These are phyloP conservation scores for Trichoderma orchidacearum DNA, from an alignment of 495 filamentous ascomycete genomes.

Conservation along the genomic window DNA sequence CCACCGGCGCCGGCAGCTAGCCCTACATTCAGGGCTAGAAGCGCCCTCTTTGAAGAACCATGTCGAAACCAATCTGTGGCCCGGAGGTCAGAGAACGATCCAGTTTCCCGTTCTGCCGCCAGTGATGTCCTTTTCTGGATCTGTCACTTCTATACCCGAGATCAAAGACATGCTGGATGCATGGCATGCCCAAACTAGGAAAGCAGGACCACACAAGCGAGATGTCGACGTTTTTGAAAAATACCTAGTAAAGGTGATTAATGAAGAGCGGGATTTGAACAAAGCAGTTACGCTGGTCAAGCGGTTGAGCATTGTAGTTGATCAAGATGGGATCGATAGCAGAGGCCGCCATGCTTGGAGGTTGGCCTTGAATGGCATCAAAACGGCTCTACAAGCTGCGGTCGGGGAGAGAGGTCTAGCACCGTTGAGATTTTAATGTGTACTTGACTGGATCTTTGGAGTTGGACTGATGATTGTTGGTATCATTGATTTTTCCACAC, in stretches of 20 bases:
- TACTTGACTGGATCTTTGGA: not conserved
- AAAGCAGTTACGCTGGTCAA: constrained; percentile 54
- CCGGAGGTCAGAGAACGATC: constrained; percentile 18
- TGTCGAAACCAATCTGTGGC: not conserved
- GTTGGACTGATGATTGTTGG: too few relatives aligned
- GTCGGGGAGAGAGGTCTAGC: constrained; percentile 51
- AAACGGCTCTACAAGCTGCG: constrained; percentile 44
- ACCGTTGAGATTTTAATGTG: constrained; percentile 29
- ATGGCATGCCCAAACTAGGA: constrained; percentile 53
- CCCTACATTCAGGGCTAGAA: constrained; percentile 16
- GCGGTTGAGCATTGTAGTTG: constrained; percentile 63
- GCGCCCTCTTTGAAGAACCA: not conserved
- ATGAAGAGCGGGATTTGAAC: constrained; percentile 59
- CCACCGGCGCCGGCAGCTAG: constrained; percentile 43
- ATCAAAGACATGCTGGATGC: constrained; percentile 34
- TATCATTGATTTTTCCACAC: too few relatives aligned
- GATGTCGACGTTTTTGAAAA: constrained; percentile 59
- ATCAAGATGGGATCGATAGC: constrained; percentile 25
- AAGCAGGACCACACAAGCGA: constrained; percentile 58
- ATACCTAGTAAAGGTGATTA: constrained; percentile 56
- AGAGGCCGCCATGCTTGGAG: constrained; percentile 20
- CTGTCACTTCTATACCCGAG: constrained; percentile 11
- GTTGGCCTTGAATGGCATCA: constrained; percentile 39
- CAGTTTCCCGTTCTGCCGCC: constrained; percentile 19
- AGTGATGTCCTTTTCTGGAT: constrained; percentile 16